These are phyloP conservation scores for Ophiostoma ulmi DNA, from an alignment of 2,329 filamentous ascomycete genomes.

Conservation along the genomic window DNA sequence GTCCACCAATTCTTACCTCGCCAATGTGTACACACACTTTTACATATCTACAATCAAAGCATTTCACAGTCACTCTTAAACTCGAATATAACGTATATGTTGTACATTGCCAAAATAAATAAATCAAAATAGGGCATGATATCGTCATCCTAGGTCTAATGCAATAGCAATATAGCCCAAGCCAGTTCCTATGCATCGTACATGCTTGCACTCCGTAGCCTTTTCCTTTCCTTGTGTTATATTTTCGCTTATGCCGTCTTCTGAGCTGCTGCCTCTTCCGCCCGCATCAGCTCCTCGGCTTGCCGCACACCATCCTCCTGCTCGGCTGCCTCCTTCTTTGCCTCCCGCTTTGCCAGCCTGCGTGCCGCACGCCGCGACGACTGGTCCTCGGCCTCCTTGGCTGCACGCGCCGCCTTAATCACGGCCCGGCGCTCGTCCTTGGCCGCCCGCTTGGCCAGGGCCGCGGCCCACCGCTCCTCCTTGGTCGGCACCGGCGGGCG, in stretches of 20 bases:
- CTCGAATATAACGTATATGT: not conserved
- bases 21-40: not conserved
- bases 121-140: conserved; percentile 19
- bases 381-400: conserved; percentile 8
- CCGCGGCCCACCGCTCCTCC: conserved; percentile 54
- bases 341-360: conserved; percentile 20
- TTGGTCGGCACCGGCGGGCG: conserved; percentile 61
- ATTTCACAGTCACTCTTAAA: not conserved
- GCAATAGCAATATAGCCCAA: not conserved
- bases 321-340: conserved; percentile 14
- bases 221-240: not conserved
- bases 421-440: conserved; percentile 53
- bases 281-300: conserved; percentile 18
- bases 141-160: conserved; percentile 15
- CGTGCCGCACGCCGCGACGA: conserved; percentile 20
- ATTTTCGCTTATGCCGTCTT: conserved; percentile 3
- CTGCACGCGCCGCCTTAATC: conserved; percentile 29
- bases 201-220: not conserved
- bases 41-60: not conserved
- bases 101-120: conserved; percentile 17
- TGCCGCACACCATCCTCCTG: conserved; percentile 1
- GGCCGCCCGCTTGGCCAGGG: conserved; percentile 49
- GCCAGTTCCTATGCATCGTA: conserved; percentile 13
- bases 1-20: not conserved
- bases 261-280: conserved; percentile 14